Evolutionary conservation across 1,139 yeast genomes (phyloP).

Genomic region (Taiozyma onychis): DNA sequence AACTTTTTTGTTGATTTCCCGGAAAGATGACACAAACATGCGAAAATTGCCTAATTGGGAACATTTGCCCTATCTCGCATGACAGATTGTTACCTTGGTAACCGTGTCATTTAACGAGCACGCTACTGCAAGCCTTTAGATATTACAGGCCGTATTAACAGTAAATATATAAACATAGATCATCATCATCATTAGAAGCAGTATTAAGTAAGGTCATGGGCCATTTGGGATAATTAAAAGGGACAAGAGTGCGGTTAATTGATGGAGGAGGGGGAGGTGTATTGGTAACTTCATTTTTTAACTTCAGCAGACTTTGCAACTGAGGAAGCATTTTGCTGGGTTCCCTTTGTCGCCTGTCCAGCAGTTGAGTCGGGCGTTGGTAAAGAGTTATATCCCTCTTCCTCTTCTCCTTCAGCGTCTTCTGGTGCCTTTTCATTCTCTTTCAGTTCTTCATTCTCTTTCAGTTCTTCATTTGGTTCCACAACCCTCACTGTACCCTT

Average conservation of each 20-base stretch:
- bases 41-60: not conserved
- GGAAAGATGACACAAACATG: not conserved
- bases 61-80: not conserved
- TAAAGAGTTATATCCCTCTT: constrained; percentile 14
- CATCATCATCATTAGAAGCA: not conserved
- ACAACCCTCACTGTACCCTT: constrained; percentile 3
- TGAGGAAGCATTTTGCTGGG: not conserved
- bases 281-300: not conserved
- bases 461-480: constrained; percentile 1
- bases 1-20: not conserved
- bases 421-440: not conserved
- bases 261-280: not conserved
- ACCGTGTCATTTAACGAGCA: not conserved
- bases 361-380: constrained; percentile 25
- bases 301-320: not conserved
- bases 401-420: not conserved
- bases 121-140: not conserved
- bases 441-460: not conserved
- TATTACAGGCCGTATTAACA: not conserved
- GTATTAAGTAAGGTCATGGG: not conserved
- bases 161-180: not conserved
- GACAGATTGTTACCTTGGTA: not conserved
- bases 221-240: not conserved
- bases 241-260: not conserved
- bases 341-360: not conserved